Conservation (phyloP, 805 yeast genomes). For the Yamadazyma takamatsuzukensis region DNA sequence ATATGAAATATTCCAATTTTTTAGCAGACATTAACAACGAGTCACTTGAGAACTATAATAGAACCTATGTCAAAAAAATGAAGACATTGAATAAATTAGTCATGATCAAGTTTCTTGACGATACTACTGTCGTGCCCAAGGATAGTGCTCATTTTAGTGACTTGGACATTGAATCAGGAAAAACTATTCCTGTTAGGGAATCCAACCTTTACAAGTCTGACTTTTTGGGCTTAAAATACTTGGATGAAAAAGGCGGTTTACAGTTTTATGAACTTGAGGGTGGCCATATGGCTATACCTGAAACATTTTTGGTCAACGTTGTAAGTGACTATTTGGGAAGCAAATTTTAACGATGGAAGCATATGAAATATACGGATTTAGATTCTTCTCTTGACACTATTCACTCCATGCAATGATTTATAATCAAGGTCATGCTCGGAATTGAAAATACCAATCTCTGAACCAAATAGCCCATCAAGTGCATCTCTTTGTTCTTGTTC, state of each 20-base stretch:
- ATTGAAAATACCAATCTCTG: no score
- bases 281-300: constrained; percentile 63
- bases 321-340: constrained; percentile 43
- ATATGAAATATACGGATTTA: no score
- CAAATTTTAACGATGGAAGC: constrained; percentile 4
- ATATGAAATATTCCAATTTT: constrained; percentile 54
- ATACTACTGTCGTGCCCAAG: constrained; percentile 68
- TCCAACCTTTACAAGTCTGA: constrained; percentile 52
- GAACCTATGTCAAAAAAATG: constrained; percentile 43
- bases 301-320: constrained; percentile 43
- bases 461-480: no score
- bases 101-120: constrained; percentile 56
- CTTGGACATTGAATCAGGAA: constrained; percentile 40
- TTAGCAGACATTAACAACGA: constrained; percentile 71
- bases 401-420: no score
- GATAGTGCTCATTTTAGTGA: constrained; percentile 70
- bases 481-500: no score
- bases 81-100: constrained; percentile 49
- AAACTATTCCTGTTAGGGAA: constrained; percentile 40
- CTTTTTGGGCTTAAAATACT: constrained; percentile 53
- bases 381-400: no score
- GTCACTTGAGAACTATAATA: constrained; percentile 22
- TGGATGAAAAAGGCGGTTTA: constrained; percentile 43
- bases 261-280: constrained; percentile 52
- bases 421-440: no score